A percentile compares a stretch with the other conserved stretches of the same genome.
phyloP scores from a whole-genome alignment of 371 early-diverging fungal genomes.

The Umbelopsis sp. region DNA sequence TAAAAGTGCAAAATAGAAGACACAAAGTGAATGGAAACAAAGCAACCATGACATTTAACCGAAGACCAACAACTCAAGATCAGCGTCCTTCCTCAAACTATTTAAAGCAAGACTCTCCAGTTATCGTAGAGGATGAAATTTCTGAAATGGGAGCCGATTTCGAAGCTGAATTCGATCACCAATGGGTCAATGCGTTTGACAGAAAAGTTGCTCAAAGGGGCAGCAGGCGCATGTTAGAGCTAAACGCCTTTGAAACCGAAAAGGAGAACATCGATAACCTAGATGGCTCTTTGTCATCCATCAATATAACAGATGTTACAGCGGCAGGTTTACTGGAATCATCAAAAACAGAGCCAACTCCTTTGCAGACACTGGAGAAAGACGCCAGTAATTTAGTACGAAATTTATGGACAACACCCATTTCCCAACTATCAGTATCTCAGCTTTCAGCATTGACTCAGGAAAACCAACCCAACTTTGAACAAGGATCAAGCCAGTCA shows the following conservation, averaged over 20 bases:
- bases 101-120: background rate
- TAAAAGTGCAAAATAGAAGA: background rate
- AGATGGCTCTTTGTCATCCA: background rate
- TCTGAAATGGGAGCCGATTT: background rate
- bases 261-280: background rate
- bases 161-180: slow-evolving; percentile 22
- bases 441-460: background rate
- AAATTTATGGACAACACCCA: background rate
- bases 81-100: background rate
- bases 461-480: background rate
- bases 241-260: background rate
- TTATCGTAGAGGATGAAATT: background rate
- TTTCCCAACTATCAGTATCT: background rate
- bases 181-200: slow-evolving; percentile 42
- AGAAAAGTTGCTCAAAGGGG: slow-evolving; percentile 31
- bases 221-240: slow-evolving; percentile 15
- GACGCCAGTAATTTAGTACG: background rate
- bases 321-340: background rate
- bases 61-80: background rate
- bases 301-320: background rate
- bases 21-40: background rate
- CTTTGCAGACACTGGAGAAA: background rate
- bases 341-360: background rate
- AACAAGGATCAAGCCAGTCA: too few species aligned
- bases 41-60: background rate